phyloP scores from a whole-genome alignment of 192 early-diverging fungal genomes.

The Umbelopsis sp. region DNA sequence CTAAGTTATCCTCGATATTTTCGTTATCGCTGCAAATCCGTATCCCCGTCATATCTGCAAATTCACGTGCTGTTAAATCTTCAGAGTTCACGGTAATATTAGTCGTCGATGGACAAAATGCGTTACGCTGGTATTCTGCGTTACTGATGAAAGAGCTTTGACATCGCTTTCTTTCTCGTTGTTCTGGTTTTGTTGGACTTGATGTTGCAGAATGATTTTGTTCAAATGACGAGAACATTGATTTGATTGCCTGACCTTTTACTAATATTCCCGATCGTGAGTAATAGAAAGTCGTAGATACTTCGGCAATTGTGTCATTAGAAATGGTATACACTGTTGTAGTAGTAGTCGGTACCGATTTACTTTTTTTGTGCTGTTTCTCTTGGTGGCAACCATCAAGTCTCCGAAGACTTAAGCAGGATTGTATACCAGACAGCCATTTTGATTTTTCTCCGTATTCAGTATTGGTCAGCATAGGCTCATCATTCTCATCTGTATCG shows the following conservation, averaged over 20 bases:
- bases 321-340: background rate
- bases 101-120: constrained; percentile 29
- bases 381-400: background rate
- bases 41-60: constrained; percentile 38
- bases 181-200: background rate
- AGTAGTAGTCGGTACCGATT: background rate
- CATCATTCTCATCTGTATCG: background rate
- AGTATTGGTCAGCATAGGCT: no score
- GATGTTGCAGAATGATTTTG: background rate
- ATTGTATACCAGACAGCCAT: background rate
- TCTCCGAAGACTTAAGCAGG: background rate
- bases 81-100: constrained; percentile 40
- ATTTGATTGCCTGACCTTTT: background rate
- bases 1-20: background rate
- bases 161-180: background rate
- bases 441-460: background rate
- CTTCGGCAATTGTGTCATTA: background rate
- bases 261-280: background rate
- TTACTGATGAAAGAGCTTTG: background rate
- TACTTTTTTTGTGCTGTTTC: constrained; percentile 3
- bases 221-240: background rate
- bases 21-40: constrained; percentile 19
- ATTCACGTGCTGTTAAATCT: constrained; percentile 38
- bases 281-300: no score
- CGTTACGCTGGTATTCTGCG: constrained; percentile 2